Base-by-base conservation (phyloP, 768 basidiomycete species). In the Phylloporus sp. region DNA sequence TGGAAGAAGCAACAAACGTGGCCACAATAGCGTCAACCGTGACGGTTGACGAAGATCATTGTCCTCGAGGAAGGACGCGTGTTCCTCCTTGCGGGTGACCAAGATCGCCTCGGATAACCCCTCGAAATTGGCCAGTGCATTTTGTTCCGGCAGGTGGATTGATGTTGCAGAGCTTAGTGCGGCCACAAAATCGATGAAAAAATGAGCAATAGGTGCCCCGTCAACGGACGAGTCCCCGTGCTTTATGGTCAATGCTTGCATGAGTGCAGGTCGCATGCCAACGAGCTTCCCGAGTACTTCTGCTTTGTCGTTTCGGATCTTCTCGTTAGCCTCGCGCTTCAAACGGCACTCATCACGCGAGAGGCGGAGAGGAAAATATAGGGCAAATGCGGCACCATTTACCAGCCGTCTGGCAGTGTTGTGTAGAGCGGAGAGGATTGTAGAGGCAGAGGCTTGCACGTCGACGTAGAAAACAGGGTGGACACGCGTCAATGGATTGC, bases 1-100 rank as follows among this genome's bases (percentile, higher is more conserved):
- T 0, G 95, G 93, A 16, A 91, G 67, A 29, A 95, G 64, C 22
- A 97, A 69, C 9, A 94, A 68, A 26, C 80, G 83, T 1, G 94
- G 93, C 95, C 95, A 97, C 22, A 87, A 52, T 8, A 84, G 80
- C 1, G 82, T 80, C 15, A 90, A 63, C 5, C 78, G 72, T 2
- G 82, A 81, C 0, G 95, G 95, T 15, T 88, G 81, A 18, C 73
- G 67, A 42, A 95, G 80, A 22, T 65, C 70, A 5, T 62, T 62
- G 5, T 16, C 53, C n/a, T 63, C 55, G 38, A 75, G 57, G 47
- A 42, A 77, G 24, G 45, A 62, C 41, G 46, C 55, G 46, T 68
- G 68, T 4, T 61, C 67, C 51, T 59, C 29, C 38, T 64, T 61
- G 52, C 68, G 71, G 12, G 68, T 59, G 43, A 59, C 41, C 18